Percentiles rank a stretch among this genome's conserved stretches.
Evolutionary conservation across 331 rosid genomes (phyloP).

Genomic region (Dryas integrifolia): DNA sequence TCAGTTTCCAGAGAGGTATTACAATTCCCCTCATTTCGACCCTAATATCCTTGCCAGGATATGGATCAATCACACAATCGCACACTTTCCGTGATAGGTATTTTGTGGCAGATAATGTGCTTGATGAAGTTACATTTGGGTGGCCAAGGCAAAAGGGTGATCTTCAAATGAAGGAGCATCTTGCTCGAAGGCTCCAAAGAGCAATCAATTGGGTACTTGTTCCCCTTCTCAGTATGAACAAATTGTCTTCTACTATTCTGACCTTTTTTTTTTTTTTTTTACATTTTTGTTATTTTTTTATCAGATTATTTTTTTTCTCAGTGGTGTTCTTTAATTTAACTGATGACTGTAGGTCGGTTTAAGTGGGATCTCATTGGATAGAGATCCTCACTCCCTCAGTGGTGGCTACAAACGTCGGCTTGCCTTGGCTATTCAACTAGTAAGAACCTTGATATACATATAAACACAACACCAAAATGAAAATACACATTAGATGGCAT

Average conservation of each 20-base stretch:
- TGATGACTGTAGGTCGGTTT: constrained; percentile 67
- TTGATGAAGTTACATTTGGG: constrained; percentile 93
- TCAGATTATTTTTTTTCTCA: background rate
- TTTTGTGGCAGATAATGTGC: constrained; percentile 75
- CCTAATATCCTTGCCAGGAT: too few relatives aligned
- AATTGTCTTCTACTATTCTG: constrained; percentile 15
- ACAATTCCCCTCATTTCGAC: too few relatives aligned
- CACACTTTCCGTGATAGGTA: constrained; percentile 38
- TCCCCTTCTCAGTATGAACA: constrained; percentile 16
- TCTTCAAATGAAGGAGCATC: constrained; percentile 62
- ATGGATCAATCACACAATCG: too few relatives aligned
- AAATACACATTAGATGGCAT: background rate
- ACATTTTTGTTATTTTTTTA: too few relatives aligned
- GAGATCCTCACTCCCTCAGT: constrained; percentile 89
- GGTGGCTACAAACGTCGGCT: constrained; percentile 99
- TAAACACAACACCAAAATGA: background rate
- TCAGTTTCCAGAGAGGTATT: constrained; percentile 95
- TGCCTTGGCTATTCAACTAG: constrained; percentile 90
- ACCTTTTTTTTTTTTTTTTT: background rate
- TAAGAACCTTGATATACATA: constrained; percentile 30
- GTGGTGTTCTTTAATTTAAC: background rate
- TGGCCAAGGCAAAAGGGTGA: constrained; percentile 80
- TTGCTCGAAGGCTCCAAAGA: constrained; percentile 74
- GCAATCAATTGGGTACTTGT: constrained; percentile 86
- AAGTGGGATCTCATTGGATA: constrained; percentile 76